phyloP scores from a whole-genome alignment of 257 asterid genomes.

The Penstemon barbatus region DNA sequence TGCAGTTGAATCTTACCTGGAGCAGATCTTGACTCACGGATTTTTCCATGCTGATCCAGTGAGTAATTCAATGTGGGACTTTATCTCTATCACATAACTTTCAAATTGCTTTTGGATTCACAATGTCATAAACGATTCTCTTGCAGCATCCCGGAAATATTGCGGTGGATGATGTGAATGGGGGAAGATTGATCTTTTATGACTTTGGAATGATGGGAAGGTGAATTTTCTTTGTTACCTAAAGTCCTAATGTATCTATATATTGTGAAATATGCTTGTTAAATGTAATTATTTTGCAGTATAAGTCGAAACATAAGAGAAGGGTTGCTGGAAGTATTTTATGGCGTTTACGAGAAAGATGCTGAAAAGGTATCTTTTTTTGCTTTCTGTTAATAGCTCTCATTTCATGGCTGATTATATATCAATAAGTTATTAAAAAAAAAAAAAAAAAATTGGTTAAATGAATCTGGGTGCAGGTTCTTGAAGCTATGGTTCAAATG shows the following conservation, averaged over 20 bases:
- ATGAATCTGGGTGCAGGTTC: constrained; percentile 28
- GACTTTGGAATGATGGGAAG: constrained; percentile 96
- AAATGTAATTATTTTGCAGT: constrained; percentile 43
- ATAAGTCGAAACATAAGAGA: constrained; percentile 82
- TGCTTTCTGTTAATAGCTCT: too few relatives aligned
- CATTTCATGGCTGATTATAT: too few relatives aligned
- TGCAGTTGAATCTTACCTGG: constrained; percentile 95
- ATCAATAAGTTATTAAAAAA: too few relatives aligned
- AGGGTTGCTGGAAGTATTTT: constrained; percentile 84
- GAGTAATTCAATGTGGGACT: too few relatives aligned
- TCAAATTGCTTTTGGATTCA: too few relatives aligned
- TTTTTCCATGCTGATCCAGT: constrained; percentile 95
- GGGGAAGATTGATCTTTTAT: constrained; percentile 83
- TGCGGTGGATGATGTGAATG: constrained; percentile 84
- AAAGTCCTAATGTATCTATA: too few relatives aligned
- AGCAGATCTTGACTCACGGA: constrained; percentile 89
- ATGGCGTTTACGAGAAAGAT: constrained; percentile 93
- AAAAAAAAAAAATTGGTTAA: too few relatives aligned
- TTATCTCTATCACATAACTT: too few relatives aligned
- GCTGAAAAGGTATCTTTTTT: constrained; percentile 48
- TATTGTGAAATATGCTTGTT: too few relatives aligned
- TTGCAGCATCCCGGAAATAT: constrained; percentile 89
- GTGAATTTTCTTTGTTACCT: constrained; percentile 31
- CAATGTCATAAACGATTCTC: background rate
- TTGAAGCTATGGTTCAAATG: constrained; percentile 90